These are phyloP conservation scores for Metschnikowia colocasiae DNA, from an alignment of 805 yeast genomes.

Conservation along the genomic window DNA sequence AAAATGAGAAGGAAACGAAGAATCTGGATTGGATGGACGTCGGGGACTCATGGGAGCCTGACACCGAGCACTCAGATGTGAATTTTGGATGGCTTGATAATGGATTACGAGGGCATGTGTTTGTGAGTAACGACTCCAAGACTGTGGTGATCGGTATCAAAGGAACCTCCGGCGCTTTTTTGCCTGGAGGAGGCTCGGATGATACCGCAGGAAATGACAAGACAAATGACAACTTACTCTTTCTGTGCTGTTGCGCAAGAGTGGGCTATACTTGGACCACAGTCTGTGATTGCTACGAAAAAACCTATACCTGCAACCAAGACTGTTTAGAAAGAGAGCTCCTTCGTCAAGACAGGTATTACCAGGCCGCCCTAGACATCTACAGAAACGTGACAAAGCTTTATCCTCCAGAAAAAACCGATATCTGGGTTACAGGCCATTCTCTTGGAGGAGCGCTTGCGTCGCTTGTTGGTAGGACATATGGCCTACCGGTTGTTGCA, in stretches of 20 bases:
- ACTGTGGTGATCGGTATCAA: slow-evolving; percentile 77
- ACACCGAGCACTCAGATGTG: slow-evolving; percentile 47
- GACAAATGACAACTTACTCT: slow-evolving; percentile 79
- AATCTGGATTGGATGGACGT: slow-evolving; percentile 86
- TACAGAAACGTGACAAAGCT: slow-evolving; percentile 63
- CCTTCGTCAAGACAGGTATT: slow-evolving; percentile 72
- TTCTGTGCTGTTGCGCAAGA: slow-evolving; percentile 95
- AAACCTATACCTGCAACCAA: slow-evolving; percentile 83
- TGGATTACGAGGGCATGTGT: slow-evolving; percentile 90
- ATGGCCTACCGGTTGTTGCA: slow-evolving; percentile 83
- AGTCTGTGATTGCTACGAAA: slow-evolving; percentile 88
- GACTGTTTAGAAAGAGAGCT: slow-evolving; percentile 78
- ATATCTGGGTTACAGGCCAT: slow-evolving; percentile 92
- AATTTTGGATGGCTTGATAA: slow-evolving; percentile 84
- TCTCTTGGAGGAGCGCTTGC: slow-evolving; percentile 90
- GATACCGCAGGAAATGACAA: slow-evolving; percentile 83
- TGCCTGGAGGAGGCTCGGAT: slow-evolving; percentile 44
- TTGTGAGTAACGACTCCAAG: slow-evolving; percentile 53
- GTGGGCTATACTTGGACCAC: slow-evolving; percentile 89
- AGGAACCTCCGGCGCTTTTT: slow-evolving; percentile 84
- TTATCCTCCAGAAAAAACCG: slow-evolving; percentile 60
- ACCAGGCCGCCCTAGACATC: slow-evolving; percentile 71
- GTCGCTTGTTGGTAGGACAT: slow-evolving; percentile 79
- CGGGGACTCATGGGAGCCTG: slow-evolving; percentile 48
- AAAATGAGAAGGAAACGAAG: slow-evolving; percentile 42